Base-by-base conservation (phyloP, 495 filamentous ascomycete species). In the Daldinia decipiens region DNA sequence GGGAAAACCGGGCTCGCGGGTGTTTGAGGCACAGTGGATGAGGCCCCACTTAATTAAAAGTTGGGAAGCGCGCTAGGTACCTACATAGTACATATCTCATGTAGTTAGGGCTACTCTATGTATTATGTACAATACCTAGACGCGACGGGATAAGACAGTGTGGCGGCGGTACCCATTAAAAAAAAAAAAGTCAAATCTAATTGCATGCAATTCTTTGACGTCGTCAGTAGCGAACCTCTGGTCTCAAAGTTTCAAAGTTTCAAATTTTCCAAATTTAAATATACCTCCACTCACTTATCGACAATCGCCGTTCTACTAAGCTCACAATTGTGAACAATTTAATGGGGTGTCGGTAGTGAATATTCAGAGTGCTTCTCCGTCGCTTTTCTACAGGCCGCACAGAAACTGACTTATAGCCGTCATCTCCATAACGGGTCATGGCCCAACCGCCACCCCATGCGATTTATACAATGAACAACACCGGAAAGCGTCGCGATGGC, bases 131-230 rank as follows among this genome's bases (percentile, higher is more conserved):
- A n/a, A n/a, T n/a, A n/a, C n/a, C n/a, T n/a, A 34, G 57, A 67
- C 64, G 69, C 63, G 69, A 64, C 69, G 9, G 9, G 63, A 43
- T 40, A n/a, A 40, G 39, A 27, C 34, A 66, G 34, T 67, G 65
- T 75, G 69, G 69, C 73, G 73, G 19, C 21, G 45, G 56, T 59
- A 62, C 51, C 72, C 72, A 74, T 71, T 62, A 70, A 71, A 74
- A 24, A 24, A 64, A 71, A 74, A 64, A 68, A 60, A 59, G 39
- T 47, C 32, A 74, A 74, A 40, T 40, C 36, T 26, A 39, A 27
- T 51, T 51, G 31, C 50, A 29, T 51, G 29, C 50, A 29, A 47
- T 65, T 51, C 54, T 65, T 56, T 57, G 62, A 73, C 57, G 60
- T 65, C 70, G 61, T 61, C 17, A 38, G 24, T 29, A 32, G 26